Base-by-base conservation (phyloP, 768 basidiomycete species). In the Psilocybe subaeruginosa region DNA sequence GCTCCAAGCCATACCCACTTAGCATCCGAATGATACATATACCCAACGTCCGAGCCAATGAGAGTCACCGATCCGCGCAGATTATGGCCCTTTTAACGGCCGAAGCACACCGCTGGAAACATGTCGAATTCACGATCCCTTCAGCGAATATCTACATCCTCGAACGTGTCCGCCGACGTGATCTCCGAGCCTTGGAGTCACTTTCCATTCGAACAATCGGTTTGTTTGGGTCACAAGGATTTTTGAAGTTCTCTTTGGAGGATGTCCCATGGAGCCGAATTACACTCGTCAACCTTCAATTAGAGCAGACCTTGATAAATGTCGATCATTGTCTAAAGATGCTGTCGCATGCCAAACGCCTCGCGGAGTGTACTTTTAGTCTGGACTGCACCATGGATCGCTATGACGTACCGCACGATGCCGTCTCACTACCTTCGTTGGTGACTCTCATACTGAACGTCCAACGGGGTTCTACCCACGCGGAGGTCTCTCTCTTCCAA, bases 261-360 rank as follows among this genome's bases (percentile, higher is more conserved):
- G 67, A 70, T 14, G 67, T 81, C 33, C 74, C 77, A 37, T 83
- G 80, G 78, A 58, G 59, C n/a, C 80, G 78, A 58, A 68, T 82
- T 11, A 74, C 77, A 0, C 57, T 54, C 17, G 52, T 83, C 8
- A 70, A 79, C 65, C 72, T 82, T 16, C 74, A 74, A 60, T 59
- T 76, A 6, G 76, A 77, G 56, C 66, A 68, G 37, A 63, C 72
- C 29, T 58, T 77, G 31, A 71, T 76, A 39, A 73, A 73, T 51
- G 71, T 82, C 27, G 73, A 78, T 61, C 71, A 76, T 46, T 78
- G 73, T 58, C 62, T 75, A 12, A 59, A 63, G 23, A 72, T 81
- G 30, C 67, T 82, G 19, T 66, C 70, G 9, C 67, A 74, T 41
- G 66, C 75, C 23, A 61, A 64, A 53, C 74, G 68, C 51, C 70